phyloP scores from a whole-genome alignment of 2,329 filamentous ascomycete species.

The Stachybotrys echinatus region DNA sequence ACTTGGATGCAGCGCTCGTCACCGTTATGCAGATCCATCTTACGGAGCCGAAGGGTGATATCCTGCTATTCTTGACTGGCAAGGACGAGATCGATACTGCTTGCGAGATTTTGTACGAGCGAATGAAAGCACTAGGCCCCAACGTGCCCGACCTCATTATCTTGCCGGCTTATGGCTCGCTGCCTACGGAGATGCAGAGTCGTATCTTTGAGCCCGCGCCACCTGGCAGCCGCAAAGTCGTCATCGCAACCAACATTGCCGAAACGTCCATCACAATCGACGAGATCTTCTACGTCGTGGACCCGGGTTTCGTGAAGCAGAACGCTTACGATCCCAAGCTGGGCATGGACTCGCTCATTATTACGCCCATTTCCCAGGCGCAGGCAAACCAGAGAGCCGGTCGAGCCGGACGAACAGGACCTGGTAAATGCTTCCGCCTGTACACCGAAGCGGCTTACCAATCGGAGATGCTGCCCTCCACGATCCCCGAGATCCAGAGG shows the following conservation, averaged over 20 bases:
- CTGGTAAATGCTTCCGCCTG: slow-evolving; percentile 90
- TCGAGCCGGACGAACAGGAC: slow-evolving; percentile 87
- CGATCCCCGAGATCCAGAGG: slow-evolving; percentile 92
- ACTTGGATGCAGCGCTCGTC: slow-evolving; percentile 86
- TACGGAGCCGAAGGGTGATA: slow-evolving; percentile 86
- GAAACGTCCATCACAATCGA: slow-evolving; percentile 98
- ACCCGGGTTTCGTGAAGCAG: slow-evolving; percentile 96
- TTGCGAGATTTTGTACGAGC: slow-evolving; percentile 86
- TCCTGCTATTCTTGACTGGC: slow-evolving; percentile 93
- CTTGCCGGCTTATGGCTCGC: slow-evolving; percentile 89
- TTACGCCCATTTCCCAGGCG: slow-evolving; percentile 94
- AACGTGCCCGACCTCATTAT: slow-evolving; percentile 89
- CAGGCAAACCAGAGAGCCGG: slow-evolving; percentile 93
- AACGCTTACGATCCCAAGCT: slow-evolving; percentile 96
- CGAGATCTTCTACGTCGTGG: slow-evolving; percentile 94
- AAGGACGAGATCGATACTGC: slow-evolving; percentile 97
- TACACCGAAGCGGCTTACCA: slow-evolving; percentile 96
- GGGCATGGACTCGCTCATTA: slow-evolving; percentile 93
- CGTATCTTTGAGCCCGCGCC: slow-evolving; percentile 92
- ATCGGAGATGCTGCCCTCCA: slow-evolving; percentile 93
- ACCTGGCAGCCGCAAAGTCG: slow-evolving; percentile 80
- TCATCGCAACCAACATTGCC: slow-evolving; percentile 97
- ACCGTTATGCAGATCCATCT: slow-evolving; percentile 98
- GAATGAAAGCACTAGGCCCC: slow-evolving; percentile 92
- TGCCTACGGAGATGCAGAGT: slow-evolving; percentile 91